Evolutionary conservation across 108 stramenopile genomes (phyloP).

Genomic region (Cyclotella cryptica): DNA sequence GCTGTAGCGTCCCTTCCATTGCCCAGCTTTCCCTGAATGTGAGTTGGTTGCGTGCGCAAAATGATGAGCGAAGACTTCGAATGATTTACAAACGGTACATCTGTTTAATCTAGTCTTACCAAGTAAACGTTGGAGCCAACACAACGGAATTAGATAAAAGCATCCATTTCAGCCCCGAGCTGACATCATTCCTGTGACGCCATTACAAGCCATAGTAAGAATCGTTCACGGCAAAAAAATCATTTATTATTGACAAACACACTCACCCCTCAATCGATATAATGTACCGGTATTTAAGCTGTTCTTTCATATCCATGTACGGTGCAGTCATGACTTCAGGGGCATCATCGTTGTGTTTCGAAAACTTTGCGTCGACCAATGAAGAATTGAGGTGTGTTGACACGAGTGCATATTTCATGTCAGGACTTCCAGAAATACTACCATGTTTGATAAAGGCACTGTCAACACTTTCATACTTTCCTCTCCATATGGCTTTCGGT

Average conservation of each 20-base stretch:
- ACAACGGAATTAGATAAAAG: constrained; percentile 57
- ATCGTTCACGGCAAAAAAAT: background rate
- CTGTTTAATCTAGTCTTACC: constrained; percentile 1
- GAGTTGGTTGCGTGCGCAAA: too few species aligned
- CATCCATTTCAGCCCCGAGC: constrained; percentile 51
- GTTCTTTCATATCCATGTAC: constrained; percentile 37
- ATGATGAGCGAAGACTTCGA: too few species aligned
- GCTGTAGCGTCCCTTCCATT: constrained; percentile 53
- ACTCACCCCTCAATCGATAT: constrained; percentile 57
- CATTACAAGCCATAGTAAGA: background rate
- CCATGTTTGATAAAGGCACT: constrained; percentile 50
- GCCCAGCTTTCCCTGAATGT: constrained; percentile 49
- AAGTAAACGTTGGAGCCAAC: constrained; percentile 38
- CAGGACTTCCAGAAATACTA: constrained; percentile 14
- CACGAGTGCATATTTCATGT: constrained; percentile 67
- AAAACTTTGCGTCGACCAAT: constrained; percentile 70
- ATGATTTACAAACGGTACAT: background rate
- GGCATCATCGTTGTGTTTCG: constrained; percentile 35
- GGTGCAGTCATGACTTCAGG: constrained; percentile 33
- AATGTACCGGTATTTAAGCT: constrained; percentile 58
- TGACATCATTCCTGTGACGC: constrained; percentile 6
- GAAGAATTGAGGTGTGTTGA: constrained; percentile 65
- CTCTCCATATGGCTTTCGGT: constrained; percentile 76
- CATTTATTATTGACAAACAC: background rate
- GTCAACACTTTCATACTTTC: constrained; percentile 63